These are phyloP conservation scores for Gossypium davidsonii DNA, from an alignment of 441 rosid species.

Conservation along the genomic window DNA sequence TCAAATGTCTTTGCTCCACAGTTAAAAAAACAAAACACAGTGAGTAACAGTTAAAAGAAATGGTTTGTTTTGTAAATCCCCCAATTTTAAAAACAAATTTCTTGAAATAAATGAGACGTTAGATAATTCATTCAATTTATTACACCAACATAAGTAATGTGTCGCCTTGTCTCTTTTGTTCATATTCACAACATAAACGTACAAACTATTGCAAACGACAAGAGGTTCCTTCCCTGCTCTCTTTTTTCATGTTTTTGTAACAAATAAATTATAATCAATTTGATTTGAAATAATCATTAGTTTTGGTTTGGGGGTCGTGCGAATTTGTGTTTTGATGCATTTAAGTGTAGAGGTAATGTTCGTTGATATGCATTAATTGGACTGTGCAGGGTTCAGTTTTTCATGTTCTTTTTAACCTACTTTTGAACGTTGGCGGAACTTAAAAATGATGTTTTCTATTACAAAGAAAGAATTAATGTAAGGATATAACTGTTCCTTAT, in stretches of 20 bases:
- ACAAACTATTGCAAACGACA: background rate
- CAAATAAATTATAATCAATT: background rate
- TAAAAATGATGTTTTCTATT: background rate
- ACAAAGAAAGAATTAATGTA: too few species aligned
- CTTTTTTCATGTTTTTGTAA: background rate
- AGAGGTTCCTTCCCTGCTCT: background rate
- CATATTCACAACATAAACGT: background rate
- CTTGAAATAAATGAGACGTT: background rate
- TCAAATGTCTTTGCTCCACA: background rate
- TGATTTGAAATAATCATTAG: background rate
- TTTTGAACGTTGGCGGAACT: background rate
- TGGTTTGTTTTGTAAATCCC: background rate
- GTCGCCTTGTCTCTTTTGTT: background rate
- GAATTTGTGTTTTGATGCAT: background rate
- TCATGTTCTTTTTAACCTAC: too few species aligned
- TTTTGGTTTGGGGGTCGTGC: background rate
- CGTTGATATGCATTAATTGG: background rate
- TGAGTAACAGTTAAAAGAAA: background rate
- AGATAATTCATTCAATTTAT: background rate
- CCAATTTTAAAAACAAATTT: background rate
- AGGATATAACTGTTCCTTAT: too few species aligned
- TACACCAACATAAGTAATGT: background rate
- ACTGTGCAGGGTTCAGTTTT: too few species aligned
- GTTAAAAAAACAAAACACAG: background rate
- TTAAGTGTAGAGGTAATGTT: background rate